Percentiles rank a stretch among this genome's conserved stretches.
Conservation (phyloP, 208 protist genomes). For the Trypanosoma scelopori region DNA sequence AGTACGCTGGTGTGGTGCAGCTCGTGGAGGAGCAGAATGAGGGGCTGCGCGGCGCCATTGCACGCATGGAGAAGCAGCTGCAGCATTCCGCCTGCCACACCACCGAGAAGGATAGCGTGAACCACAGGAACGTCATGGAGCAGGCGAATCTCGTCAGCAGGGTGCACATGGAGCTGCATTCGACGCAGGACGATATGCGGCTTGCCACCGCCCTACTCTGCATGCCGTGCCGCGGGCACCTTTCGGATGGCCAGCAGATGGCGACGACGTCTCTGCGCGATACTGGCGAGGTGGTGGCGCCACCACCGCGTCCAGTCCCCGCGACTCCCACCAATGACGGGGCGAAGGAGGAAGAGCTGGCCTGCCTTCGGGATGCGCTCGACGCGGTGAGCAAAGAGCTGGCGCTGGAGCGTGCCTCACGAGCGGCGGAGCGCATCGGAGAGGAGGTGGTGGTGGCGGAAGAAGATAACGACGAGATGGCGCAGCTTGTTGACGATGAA, state of each 20-base stretch:
- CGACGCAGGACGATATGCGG: conserved; percentile 27
- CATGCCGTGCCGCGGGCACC: conserved; percentile 6
- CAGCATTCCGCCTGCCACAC: conserved; percentile 16
- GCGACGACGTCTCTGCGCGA: too few relatives aligned
- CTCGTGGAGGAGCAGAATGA: conserved; percentile 31
- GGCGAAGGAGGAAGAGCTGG: conserved; percentile 26
- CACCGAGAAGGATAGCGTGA: conserved; percentile 30
- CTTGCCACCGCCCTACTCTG: conserved; percentile 24
- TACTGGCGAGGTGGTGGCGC: too few relatives aligned
- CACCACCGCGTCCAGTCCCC: too few relatives aligned
- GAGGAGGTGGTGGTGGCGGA: conserved; percentile 21
- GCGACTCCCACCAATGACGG: neutral
- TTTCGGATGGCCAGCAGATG: neutral
- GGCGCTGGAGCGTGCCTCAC: conserved; percentile 22
- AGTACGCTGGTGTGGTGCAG: conserved; percentile 25
- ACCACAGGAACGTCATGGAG: conserved; percentile 36
- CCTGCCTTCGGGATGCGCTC: conserved; percentile 16
- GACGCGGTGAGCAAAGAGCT: conserved; percentile 28
- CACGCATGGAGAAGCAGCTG: conserved; percentile 25
- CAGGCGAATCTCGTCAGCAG: conserved; percentile 28
- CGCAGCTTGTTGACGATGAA: conserved; percentile 17
- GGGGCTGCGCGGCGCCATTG: conserved; percentile 22
- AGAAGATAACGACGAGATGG: conserved; percentile 14
- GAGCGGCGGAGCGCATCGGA: conserved; percentile 14
- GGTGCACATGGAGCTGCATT: conserved; percentile 33